Base-by-base conservation (phyloP, 768 basidiomycete species). In the Clathrus columnatus region DNA sequence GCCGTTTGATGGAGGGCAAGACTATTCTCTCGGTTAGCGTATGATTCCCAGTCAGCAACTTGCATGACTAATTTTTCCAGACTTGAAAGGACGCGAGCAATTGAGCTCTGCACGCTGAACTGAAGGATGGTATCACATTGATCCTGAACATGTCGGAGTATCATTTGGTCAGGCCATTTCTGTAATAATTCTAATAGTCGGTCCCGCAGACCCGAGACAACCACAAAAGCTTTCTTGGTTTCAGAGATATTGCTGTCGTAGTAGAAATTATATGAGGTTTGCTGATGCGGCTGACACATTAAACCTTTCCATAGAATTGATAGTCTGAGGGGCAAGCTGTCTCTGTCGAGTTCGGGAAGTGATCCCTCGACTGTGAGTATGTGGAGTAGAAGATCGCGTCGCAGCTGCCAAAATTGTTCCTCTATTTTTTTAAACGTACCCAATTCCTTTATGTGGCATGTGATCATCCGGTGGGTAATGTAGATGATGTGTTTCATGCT, bases 111-210 rank as follows among this genome's bases (percentile, higher is more conserved):
- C 18, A 88, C 69, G 48, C 78, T 72, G 20, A 92, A 71, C 0
- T 70, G 64, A 42, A 92, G 70, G 57, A 92, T 76, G 7, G 73
- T 67, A 41, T 85, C 76, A 62, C 87, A 92, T 28, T 85, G 84
- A 54, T 78, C 78, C 30, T 74, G 72, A 30, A 99, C 76, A 65
- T 95, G 84, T 26, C 86, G 87, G n/a, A 96, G 75, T 7, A 97
- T 90, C 86, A 94, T 92, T 67, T 99, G 96, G 60, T 98, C 95
- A 0, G 96, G 95, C 93, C 92, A 99, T 61, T 92, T 85, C 58
- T 74, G 69, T 23, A 85, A 75, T 18, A 96, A 73, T 2, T 30
- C 57, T 14, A 71, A 61, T 26, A 98, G 72, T 1, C 84, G 80
- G 3, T 55, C 55, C 46, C 73, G 72, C 18, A 95, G 73, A 4